Base-by-base conservation (phyloP, 2,329 filamentous ascomycete species). In the Fusarium torreyae region DNA sequence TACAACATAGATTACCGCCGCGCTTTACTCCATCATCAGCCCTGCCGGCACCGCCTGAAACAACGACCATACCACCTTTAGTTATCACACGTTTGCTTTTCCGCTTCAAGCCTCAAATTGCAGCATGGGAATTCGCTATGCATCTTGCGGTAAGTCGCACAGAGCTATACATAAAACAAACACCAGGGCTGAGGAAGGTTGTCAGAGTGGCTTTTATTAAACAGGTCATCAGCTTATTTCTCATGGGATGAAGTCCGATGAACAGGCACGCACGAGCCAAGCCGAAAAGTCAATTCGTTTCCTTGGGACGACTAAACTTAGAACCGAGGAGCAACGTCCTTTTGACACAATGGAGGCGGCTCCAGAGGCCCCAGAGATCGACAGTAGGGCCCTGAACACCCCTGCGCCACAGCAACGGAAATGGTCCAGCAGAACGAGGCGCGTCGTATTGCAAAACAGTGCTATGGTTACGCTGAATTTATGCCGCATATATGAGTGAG, bases 201-300 rank as follows among this genome's bases (percentile, higher is more conserved):
- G 52, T 36, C 36, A 57, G 43, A 45, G 46, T 55, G 53, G 40
- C 53, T 43, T 31, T 28, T 17, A 24, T 28, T 13, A 22, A 51
- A 31, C 33, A 36, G 31, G 38, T 15, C 51, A n/a, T 33, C 28
- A 18, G 22, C 36, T 40, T 20, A 38, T 43, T 24, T 46, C 26
- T 34, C 34, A 34, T 42, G 46, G 44, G 53, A 62, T 52, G 18
- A 20, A 20, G 18, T 20, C 18, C 18, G 18, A 20, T 20, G 46
- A 63, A 63, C 52, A 58, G 57, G 22, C 49, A 56, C 55, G 64
- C 69, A 68, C 69, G 62, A 71, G 64, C 71, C 57, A 70, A 43
- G 14, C 44, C 34, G 52, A 66, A 58, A 31, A 70, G 62, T 56
- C 58, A 67, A 67, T 55, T 54, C 40, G 26, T 31, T 18, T 55